Percentiles rank a stretch among this genome's conserved stretches.
Evolutionary conservation across 2,329 filamentous ascomycete species (phyloP).

Genomic region (Stagonosporopsis chrysanthemi): DNA sequence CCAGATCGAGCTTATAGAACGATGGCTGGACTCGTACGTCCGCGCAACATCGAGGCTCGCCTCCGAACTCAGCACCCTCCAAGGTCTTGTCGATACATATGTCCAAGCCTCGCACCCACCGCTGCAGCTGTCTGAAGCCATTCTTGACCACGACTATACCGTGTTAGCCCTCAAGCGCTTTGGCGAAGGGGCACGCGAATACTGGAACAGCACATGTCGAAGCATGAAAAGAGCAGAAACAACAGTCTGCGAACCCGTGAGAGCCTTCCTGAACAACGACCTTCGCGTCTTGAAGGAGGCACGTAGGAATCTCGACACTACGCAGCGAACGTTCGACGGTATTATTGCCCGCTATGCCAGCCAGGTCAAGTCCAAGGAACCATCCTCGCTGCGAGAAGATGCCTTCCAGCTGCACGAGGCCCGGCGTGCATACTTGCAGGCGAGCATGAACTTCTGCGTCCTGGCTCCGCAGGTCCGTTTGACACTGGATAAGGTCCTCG

Average conservation of each 20-base stretch:
- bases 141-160: constrained; percentile 95
- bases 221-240: constrained; percentile 80
- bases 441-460: constrained; percentile 92
- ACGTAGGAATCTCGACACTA: constrained; percentile 74
- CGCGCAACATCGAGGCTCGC: constrained; percentile 68
- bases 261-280: constrained; percentile 78
- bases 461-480: constrained; percentile 85
- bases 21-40: constrained; percentile 82
- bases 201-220: constrained; percentile 79
- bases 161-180: constrained; percentile 84
- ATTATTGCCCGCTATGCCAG: constrained; percentile 81
- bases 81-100: constrained; percentile 79
- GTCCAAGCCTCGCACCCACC: constrained; percentile 79
- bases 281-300: constrained; percentile 86
- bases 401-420: constrained; percentile 95
- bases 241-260: constrained; percentile 81
- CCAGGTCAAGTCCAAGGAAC: constrained; percentile 92
- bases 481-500: constrained; percentile 83
- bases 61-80: constrained; percentile 74
- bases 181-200: constrained; percentile 84
- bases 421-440: constrained; percentile 86
- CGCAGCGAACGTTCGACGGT: constrained; percentile 85
- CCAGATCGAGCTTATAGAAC: constrained; percentile 88
- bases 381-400: constrained; percentile 89
- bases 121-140: constrained; percentile 76